A percentile compares a stretch with the other conserved stretches of the same genome.
Conservation (phyloP, 2,329 filamentous ascomycete species). For the Fusarium verticillioides region DNA sequence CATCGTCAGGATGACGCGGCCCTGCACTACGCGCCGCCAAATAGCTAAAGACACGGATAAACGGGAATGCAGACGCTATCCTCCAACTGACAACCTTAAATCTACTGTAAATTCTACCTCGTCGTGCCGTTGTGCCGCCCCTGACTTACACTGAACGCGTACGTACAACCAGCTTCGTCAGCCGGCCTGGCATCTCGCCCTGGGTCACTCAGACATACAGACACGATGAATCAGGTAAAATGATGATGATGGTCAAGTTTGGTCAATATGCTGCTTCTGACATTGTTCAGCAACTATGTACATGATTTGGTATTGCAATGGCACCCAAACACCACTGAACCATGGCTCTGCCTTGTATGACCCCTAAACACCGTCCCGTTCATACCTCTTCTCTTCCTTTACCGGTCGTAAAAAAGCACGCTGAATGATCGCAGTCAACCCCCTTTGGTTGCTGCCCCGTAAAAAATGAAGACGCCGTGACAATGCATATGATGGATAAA, state of each 20-base stretch:
- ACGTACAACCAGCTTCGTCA: background rate
- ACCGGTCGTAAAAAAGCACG: slow-evolving; percentile 37
- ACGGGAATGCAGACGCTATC: slow-evolving; percentile 8
- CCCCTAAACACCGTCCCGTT: slow-evolving; percentile 32
- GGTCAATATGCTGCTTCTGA: slow-evolving; percentile 18
- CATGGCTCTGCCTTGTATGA: slow-evolving; percentile 15
- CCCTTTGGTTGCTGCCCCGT: slow-evolving; percentile 33
- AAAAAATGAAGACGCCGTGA: slow-evolving; percentile 42
- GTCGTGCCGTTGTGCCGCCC: slow-evolving; percentile 12
- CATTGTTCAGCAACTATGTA: slow-evolving; percentile 36
- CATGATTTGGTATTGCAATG: slow-evolving; percentile 21
- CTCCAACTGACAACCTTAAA: slow-evolving; percentile 14
- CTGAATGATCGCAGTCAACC: slow-evolving; percentile 39
- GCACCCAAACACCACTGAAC: slow-evolving; percentile 27
- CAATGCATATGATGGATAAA: slow-evolving; percentile 40
- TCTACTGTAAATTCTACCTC: slow-evolving; percentile 9
- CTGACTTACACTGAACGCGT: background rate
- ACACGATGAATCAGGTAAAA: background rate
- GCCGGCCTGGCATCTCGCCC: background rate
- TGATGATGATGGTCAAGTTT: background rate
- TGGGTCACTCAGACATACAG: slow-evolving; percentile 7
- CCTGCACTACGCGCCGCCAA: slow-evolving; percentile 31
- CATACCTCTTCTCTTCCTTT: slow-evolving; percentile 26
- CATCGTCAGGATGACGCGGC: slow-evolving; percentile 42
- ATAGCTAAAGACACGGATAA: slow-evolving; percentile 11